phyloP scores from a whole-genome alignment of 345 rosid genomes.

The Sonneratia caseolaris region DNA sequence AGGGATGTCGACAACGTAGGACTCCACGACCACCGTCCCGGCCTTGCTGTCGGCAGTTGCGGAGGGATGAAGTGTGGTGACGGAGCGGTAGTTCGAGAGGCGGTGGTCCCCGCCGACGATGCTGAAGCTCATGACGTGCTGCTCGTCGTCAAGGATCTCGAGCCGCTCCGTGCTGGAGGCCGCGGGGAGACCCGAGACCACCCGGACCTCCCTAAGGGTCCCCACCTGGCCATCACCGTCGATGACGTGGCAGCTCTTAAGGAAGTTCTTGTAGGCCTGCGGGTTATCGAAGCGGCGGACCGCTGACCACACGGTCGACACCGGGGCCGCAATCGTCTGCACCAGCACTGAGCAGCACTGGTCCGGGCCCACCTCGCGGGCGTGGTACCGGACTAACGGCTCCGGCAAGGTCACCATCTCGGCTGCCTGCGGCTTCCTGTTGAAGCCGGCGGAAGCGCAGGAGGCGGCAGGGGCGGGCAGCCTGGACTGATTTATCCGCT shows the following conservation, averaged over 20 bases:
- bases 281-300: constrained; percentile 81
- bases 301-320: constrained; percentile 61
- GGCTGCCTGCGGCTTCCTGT: constrained; percentile 18
- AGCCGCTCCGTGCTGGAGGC: constrained; percentile 62
- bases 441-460: constrained; percentile 18
- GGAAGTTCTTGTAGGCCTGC: constrained; percentile 69
- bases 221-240: constrained; percentile 71
- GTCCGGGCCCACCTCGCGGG: constrained; percentile 33
- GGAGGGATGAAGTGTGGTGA: constrained; percentile 60
- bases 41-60: constrained; percentile 6
- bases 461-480: not conserved
- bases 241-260: constrained; percentile 63
- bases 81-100: constrained; percentile 60
- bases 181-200: constrained; percentile 86
- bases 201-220: constrained; percentile 55
- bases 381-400: constrained; percentile 38
- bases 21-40: constrained; percentile 62
- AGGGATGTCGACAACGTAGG: constrained; percentile 84
- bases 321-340: constrained; percentile 51
- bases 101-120: constrained; percentile 88
- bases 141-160: constrained; percentile 79
- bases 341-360: constrained; percentile 68
- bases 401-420: constrained; percentile 36
- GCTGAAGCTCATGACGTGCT: constrained; percentile 64
- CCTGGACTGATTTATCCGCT: constrained; percentile 14